Conservation (phyloP, 352 stramenopile species). For the Saprolegnia diclina region DNA sequence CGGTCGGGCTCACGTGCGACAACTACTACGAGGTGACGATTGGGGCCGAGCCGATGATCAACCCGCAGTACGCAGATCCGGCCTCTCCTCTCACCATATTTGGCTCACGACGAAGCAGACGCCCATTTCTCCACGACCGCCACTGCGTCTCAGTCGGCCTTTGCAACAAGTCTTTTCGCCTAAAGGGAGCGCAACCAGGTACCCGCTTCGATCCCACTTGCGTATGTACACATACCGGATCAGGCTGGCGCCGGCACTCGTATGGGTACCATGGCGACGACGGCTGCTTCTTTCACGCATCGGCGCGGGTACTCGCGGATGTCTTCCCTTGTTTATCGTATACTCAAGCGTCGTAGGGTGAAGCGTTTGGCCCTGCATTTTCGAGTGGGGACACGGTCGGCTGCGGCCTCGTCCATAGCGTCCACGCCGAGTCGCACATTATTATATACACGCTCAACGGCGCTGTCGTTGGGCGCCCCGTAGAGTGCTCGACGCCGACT, state of each 20-base stretch:
- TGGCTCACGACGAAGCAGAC: not conserved
- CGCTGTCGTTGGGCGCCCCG: not conserved
- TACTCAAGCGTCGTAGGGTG: slow-evolving; percentile 35
- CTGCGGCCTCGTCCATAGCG: slow-evolving; percentile 49
- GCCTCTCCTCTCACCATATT: not conserved
- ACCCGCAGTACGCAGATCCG: not conserved
- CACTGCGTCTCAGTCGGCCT: slow-evolving; percentile 42
- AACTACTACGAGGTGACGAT: slow-evolving; percentile 77
- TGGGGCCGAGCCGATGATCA: not conserved
- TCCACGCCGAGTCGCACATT: slow-evolving; percentile 32
- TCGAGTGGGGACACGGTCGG: slow-evolving; percentile 58
- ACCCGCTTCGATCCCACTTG: too few species aligned
- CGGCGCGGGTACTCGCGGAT: slow-evolving; percentile 32
- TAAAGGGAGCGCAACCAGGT: slow-evolving; percentile 55
- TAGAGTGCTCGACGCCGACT: not conserved
- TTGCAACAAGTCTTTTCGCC: slow-evolving; percentile 40
- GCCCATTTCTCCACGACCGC: slow-evolving; percentile 25
- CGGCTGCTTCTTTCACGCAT: slow-evolving; percentile 49
- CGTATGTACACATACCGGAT: too few species aligned
- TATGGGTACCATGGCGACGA: slow-evolving; percentile 78
- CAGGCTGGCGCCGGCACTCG: slow-evolving; percentile 51
- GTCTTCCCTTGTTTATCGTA: not conserved
- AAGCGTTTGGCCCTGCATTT: slow-evolving; percentile 34
- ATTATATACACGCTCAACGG: slow-evolving; percentile 72
- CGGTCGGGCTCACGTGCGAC: slow-evolving; percentile 45